Evolutionary conservation across 2,329 filamentous ascomycete genomes (phyloP), one percentile per base, ranked within the genome.

Genomic region (Aspergillus calidoustus): DNA sequence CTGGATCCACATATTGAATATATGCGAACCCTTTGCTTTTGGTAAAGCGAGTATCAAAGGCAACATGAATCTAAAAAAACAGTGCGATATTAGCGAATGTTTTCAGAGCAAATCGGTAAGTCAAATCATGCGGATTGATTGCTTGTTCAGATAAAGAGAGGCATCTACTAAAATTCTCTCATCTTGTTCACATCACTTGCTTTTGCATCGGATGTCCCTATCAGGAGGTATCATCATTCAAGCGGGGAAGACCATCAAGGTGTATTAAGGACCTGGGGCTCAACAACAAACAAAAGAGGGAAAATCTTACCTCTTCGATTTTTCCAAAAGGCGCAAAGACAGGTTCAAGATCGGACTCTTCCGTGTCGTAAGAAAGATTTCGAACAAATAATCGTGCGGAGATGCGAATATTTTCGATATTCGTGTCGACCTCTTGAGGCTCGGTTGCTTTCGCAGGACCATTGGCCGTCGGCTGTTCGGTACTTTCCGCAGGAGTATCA

Each of bases 101-200:
- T 62, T 41, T 65, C 55, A 66, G 65, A 65, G 66, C 58, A 59
- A 66, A 67, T 72, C 65, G 55, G 64, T 59, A 67, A 68, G 69
- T 67, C 66, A 74, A 71, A 50, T 54, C 41, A 53, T 49, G 48
- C 19, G 46, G 47, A 46, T 41, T 46, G 19, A 44, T 70, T 74
- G 77, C 68, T 76, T 81, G 81, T 80, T 93, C 90, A 95, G 92
- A 88, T 86, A 70, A 84, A 80, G 90, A 92, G 89, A 93, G 91
- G 92, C 91, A 97, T 98, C 94, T 99, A 99, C 95, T 97, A 99
- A 97, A 97, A 95, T 91, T 51, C 86, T 92, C 89, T 93, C 55
- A 89, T 90, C 89, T 87, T 82, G 79, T 85, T 92, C 84, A 87
- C 91, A 93, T 96, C 93, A 98, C 83, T 84, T 92, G 91, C 92